These are phyloP conservation scores for Euryodendron excelsum DNA, from an alignment of 148 eudicot species.

Conservation along the genomic window DNA sequence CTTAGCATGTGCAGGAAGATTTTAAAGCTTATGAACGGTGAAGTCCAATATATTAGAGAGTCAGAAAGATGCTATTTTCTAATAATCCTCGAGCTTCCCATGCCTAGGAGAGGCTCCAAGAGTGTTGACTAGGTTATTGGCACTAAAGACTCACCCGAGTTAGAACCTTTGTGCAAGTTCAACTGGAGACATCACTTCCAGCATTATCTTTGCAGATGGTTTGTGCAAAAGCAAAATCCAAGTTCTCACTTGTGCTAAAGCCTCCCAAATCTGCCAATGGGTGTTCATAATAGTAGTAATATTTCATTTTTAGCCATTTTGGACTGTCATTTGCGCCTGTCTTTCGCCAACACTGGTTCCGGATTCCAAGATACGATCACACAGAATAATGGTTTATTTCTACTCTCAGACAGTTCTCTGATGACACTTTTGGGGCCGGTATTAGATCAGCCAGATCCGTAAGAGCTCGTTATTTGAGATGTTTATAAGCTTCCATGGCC, in stretches of 20 bases:
- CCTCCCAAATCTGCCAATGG: not conserved
- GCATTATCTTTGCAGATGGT: not conserved
- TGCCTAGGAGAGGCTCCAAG: slow-evolving; percentile 37
- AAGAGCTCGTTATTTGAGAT: slow-evolving; percentile 2
- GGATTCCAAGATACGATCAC: not conserved
- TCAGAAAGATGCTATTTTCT: slow-evolving; percentile 86
- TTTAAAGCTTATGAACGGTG: slow-evolving; percentile 80
- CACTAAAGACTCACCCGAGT: not conserved
- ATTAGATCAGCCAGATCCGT: not conserved
- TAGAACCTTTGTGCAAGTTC: not conserved
- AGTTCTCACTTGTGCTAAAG: not conserved
- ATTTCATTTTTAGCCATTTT: not conserved
- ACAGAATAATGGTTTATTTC: not conserved
- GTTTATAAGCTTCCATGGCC: not conserved
- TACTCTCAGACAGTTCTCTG: too few species aligned
- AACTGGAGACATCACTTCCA: not conserved
- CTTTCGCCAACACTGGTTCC: not conserved
- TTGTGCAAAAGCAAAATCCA: not conserved
- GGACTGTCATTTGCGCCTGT: not conserved
- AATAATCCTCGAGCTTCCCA: slow-evolving; percentile 62
- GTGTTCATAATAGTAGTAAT: not conserved
- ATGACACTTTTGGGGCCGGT: not conserved
- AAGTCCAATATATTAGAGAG: slow-evolving; percentile 88
- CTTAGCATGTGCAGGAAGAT: slow-evolving; percentile 85
- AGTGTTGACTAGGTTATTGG: slow-evolving; percentile 23